A percentile compares a stretch with the other conserved stretches of the same genome.
Evolutionary conservation across 75 land plant species (phyloP).

Genomic region (Isoetes taiwanensis): DNA sequence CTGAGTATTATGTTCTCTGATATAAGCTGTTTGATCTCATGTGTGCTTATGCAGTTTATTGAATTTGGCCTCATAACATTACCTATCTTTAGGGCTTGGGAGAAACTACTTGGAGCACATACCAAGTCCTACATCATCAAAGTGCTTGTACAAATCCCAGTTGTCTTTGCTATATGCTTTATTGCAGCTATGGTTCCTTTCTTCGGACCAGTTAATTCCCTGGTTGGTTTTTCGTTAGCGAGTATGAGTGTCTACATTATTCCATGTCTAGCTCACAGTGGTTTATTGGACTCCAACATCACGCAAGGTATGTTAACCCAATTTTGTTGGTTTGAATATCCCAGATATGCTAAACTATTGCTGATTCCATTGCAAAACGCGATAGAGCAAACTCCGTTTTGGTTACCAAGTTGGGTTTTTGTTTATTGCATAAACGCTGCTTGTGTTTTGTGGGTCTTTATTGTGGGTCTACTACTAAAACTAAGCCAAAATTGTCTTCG

Average conservation of each 20-base stretch:
- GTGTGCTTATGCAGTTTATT: not conserved
- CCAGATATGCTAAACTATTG: too few species aligned
- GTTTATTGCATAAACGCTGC: too few species aligned
- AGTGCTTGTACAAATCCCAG: not conserved
- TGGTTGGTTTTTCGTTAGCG: not conserved
- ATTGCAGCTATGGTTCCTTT: not conserved
- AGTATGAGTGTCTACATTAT: not conserved
- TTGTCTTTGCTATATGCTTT: not conserved
- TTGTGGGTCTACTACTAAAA: too few species aligned
- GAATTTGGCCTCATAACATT: not conserved
- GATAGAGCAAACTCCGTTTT: too few species aligned
- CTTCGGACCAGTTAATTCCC: conserved; percentile 2
- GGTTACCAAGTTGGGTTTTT: too few species aligned
- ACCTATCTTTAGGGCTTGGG: not conserved
- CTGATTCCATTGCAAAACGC: too few species aligned
- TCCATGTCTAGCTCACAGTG: conserved; percentile 1
- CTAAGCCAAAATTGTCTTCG: too few species aligned
- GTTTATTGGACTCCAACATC: too few species aligned
- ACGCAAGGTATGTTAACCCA: too few species aligned
- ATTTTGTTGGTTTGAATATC: too few species aligned
- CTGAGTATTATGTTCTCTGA: too few species aligned
- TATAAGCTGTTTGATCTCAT: not conserved
- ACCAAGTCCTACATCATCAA: not conserved
- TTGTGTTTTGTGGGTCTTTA: too few species aligned
- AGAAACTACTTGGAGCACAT: not conserved